Percentiles rank a stretch among this genome's conserved stretches.
These are phyloP conservation scores for Albatrellus ellisii DNA, from an alignment of 768 basidiomycete species.

Conservation along the genomic window DNA sequence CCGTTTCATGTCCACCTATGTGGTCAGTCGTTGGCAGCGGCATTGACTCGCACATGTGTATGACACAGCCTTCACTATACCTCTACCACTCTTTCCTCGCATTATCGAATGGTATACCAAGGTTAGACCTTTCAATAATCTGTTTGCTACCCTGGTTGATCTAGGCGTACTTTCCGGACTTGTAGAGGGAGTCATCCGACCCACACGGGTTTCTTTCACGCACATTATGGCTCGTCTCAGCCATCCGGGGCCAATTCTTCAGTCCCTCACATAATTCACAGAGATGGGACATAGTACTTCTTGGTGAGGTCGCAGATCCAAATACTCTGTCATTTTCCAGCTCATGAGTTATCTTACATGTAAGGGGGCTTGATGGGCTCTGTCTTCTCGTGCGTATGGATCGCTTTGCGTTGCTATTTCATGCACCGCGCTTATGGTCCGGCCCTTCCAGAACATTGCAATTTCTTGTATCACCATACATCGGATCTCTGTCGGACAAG, in stretches of 20 bases:
- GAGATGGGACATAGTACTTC: slow-evolving; percentile 88
- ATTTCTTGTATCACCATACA: slow-evolving; percentile 70
- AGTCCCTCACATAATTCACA: slow-evolving; percentile 45
- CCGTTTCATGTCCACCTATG: background rate
- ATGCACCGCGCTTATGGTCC: background rate
- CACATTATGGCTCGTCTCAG: slow-evolving; percentile 56
- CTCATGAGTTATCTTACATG: background rate
- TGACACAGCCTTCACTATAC: slow-evolving; percentile 74
- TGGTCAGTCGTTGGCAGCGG: slow-evolving; percentile 1
- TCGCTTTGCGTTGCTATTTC: background rate
- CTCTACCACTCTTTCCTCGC: slow-evolving; percentile 96
- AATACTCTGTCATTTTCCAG: background rate
- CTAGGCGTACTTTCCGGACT: background rate
- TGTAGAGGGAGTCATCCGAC: slow-evolving; percentile 58
- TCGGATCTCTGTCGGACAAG: slow-evolving; percentile 77
- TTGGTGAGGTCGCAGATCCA: slow-evolving; percentile 39
- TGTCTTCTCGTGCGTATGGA: slow-evolving; percentile 64
- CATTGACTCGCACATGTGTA: background rate
- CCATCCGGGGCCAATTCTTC: slow-evolving; percentile 53
- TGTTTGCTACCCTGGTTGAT: background rate
- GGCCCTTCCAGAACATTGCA: slow-evolving; percentile 49
- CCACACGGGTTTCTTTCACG: slow-evolving; percentile 58
- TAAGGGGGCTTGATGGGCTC: slow-evolving; percentile 86
- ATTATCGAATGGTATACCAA: slow-evolving; percentile 86
- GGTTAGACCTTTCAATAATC: slow-evolving; percentile 27